Evolutionary conservation across 179 eudicot species (phyloP), one percentile per base, ranked within the genome.

Genomic region (Gypsophila paniculata): DNA sequence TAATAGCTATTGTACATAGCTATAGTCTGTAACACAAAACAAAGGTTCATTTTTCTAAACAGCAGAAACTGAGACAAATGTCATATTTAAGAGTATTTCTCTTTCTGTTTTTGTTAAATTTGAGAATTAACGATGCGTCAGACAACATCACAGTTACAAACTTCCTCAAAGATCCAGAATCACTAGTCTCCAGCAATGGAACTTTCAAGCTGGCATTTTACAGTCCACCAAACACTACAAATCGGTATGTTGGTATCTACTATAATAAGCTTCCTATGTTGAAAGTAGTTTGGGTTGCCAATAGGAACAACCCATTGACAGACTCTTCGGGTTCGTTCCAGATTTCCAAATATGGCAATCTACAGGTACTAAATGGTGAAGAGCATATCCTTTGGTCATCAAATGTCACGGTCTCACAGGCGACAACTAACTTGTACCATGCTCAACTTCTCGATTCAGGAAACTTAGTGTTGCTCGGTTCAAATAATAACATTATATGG

Each of bases 401-500:
- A 25, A 69, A 78, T 58, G 18, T 77, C 14, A 57, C 68, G 14
- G 60, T 9, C 18, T 13, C 62, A 15, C 14, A 51, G 15, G 34
- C 62, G 6, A 62, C 18, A 6, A 38, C 65, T 51, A 67, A 26
- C 12, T 19, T 68, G 18, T 60, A 68, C 4, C 68, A 53, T 18
- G 85, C 85, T 26, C 77, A 64, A 32, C 84, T 85, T 75, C 83
- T 58, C 19, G 75, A 82, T 58, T 44, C 78, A 19, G 91, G 91
- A 8, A 87, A 85, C 70, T 73, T 87, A 48, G 85, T 81, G 18
- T 51, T 83, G 51, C 15, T 73, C 15, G 65, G 73, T 26, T 61
- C 72, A 13, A 52, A 74, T 53, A 74, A 72, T 2, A 59, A 42
- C 46, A 42, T 42, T 9, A 60, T 76, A 18, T 86, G 90, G 87